Conservation (phyloP, 371 early-diverging fungal genomes). For the Lichtheimia corymbifera region DNA sequence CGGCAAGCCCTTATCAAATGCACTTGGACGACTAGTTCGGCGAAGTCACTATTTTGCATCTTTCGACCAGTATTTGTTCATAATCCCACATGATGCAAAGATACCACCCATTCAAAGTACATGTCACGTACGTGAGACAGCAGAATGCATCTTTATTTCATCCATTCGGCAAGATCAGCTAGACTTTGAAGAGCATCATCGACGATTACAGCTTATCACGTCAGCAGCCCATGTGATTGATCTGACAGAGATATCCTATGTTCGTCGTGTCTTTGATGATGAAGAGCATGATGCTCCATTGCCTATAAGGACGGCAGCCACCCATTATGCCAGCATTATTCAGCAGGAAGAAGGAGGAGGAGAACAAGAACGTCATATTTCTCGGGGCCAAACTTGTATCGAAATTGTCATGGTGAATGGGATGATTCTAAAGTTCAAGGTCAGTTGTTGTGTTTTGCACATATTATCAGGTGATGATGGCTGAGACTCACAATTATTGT, state of each 20-base stretch:
- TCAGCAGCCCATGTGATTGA: conserved; percentile 55
- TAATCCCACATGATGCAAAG: conserved; percentile 16
- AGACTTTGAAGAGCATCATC: conserved; percentile 27
- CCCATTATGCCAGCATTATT: no score
- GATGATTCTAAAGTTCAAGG: conserved; percentile 31
- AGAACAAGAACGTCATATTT: no score
- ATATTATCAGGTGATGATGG: background rate
- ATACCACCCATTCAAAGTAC: background rate
- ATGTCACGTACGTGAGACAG: conserved; percentile 4
- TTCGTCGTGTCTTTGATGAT: conserved; percentile 26
- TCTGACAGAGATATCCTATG: conserved; percentile 47
- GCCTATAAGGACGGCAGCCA: no score
- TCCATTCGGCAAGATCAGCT: conserved; percentile 16
- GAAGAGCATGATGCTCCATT: background rate
- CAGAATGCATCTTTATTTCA: conserved; percentile 7
- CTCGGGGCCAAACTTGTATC: conserved; percentile 20
- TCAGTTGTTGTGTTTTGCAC: conserved; percentile 1
- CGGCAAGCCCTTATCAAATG: conserved; percentile 36
- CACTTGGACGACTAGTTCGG: conserved; percentile 3
- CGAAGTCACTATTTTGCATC: conserved; percentile 51
- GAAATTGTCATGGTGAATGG: conserved; percentile 49
- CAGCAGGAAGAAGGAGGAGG: no score
- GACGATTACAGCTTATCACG: conserved; percentile 49
- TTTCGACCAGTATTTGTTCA: conserved; percentile 56
- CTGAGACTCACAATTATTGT: background rate